phyloP scores from a whole-genome alignment of 495 filamentous ascomycete species.

The Aspergillus campestris region DNA sequence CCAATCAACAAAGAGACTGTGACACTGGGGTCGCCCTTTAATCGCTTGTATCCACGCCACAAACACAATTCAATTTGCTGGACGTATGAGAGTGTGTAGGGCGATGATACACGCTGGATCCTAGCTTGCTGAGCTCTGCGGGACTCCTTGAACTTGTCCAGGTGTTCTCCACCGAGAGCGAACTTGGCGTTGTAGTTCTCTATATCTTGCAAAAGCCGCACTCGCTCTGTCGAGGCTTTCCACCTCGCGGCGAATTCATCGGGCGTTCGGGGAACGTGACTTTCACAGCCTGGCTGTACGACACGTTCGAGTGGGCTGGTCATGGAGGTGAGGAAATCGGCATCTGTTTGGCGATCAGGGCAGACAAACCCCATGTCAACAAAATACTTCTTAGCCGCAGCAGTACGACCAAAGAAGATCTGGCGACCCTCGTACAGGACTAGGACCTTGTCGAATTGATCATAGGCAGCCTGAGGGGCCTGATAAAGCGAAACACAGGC shows the following conservation, averaged over 20 bases:
- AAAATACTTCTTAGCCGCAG: constrained; percentile 49
- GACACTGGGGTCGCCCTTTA: constrained; percentile 58
- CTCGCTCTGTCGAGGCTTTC: constrained; percentile 36
- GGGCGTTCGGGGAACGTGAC: constrained; percentile 52
- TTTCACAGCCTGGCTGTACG: constrained; percentile 47
- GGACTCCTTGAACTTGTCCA: constrained; percentile 12
- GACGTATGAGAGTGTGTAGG: constrained; percentile 27
- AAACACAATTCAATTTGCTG: constrained; percentile 34
- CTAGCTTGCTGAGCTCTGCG: constrained; percentile 15
- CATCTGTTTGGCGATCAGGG: constrained; percentile 47
- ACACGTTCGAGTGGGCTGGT: constrained; percentile 52
- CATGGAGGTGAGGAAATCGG: constrained; percentile 64
- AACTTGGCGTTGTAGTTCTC: constrained; percentile 28
- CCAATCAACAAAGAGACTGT: constrained; percentile 57
- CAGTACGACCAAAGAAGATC: constrained; percentile 50
- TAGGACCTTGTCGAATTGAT: constrained; percentile 43
- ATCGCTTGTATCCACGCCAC: constrained; percentile 31
- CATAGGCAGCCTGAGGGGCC: constrained; percentile 69
- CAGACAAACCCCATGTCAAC: constrained; percentile 44
- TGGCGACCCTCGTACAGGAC: constrained; percentile 51
- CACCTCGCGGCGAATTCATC: constrained; percentile 55
- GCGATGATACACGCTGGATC: constrained; percentile 16
- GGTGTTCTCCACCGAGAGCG: constrained; percentile 11
- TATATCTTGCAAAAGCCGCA: constrained; percentile 36
- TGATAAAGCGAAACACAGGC: constrained; percentile 72